Base-by-base conservation (phyloP, 1,139 yeast species). In the Candida albicans region DNA sequence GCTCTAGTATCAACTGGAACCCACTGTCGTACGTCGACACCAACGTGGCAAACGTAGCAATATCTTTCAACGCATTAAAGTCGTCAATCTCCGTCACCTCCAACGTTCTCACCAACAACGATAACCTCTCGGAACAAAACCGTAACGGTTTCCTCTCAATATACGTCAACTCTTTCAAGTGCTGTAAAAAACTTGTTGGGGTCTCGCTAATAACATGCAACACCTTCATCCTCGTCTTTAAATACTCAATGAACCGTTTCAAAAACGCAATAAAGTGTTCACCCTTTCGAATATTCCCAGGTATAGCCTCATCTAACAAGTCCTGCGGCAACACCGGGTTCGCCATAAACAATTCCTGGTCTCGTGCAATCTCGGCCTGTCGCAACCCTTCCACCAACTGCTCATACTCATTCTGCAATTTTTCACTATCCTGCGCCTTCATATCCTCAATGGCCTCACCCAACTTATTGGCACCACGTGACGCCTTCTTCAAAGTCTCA, bases 181-280 rank as follows among this genome's bases (percentile, higher is more conserved):
- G 99, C 61, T 88, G 95, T 47, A 93, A 65, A 60, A 93, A 93
- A 42, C 97, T 89, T 7, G 83, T 78, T 0, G 99, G 99, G 0
- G 99, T 95, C 62, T 93, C 99, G 35, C 97, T 89, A 38, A 93
- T 90, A 39, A 95, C 99, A 68, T 93, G 97, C 40, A 95, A 68
- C 1, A 93, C 97, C 68, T 93, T 93, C 99, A 93, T 93, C 65
- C 99, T 82, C 2, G 98, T 93, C 58, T 93, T 93, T 56, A 93
- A 71, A 64, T 95, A 93, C 60, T 95, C 99, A 35, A 95, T 88
- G 56, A 93, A 87, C 50, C 99, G 72, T 57, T 90, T 89, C 59
- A 93, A 73, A 59, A 93, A 93, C 1, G 97, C 89, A 11, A 93
- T 85, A 59, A 93, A 93, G 68, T 93, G 99, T 58, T 95, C 99